Base-by-base conservation (phyloP, 2,329 filamentous ascomycete genomes). In the Aspergillus tubingensis region DNA sequence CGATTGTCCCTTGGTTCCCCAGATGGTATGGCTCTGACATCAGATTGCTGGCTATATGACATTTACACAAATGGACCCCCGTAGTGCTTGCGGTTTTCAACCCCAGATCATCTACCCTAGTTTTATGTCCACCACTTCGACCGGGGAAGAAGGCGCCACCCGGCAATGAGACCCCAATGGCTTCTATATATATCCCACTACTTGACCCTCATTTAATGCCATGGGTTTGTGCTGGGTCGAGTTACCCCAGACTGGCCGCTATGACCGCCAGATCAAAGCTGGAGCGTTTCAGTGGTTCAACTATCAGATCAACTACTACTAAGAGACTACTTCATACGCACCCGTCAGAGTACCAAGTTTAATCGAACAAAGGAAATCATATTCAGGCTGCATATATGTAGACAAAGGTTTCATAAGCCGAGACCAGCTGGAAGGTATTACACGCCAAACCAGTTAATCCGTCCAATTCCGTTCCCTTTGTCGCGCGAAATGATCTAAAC, bases 401-500 rank as follows among this genome's bases (percentile, higher is more conserved):
- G 62, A 64, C 59, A 65, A 62, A 59, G 62, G 60, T 66, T 57
- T 58, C 56, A 39, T 48, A 58, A 57, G 57, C 54, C 58, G 61
- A 64, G 59, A 63, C 64, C 65, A 72, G 67, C 66, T 63, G 62
- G 65, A 63, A 68, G 60, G 57, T 62, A 59, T 56, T 32, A 44
- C 50, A 25, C 59, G 49, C 59, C 53, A 59, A 49, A 44, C 50
- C 59, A 55, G 63, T 67, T 57, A 60, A 63, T 66, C 66, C 62
- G 63, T 68, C 67, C 63, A 67, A 69, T 68, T 64, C 67, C 62
- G 66, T 65, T 67, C 68, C 66, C 67, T 58, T 67, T 67, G 62
- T 61, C 69, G 66, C 67, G 70, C 70, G 68, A 70, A 73, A 72
- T 69, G 71, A 73, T 75, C 72, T 76, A 76, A 74, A 75, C 72